Evolutionary conservation across 352 stramenopile genomes (phyloP).

Genomic region (Blastocystis sp.): DNA sequence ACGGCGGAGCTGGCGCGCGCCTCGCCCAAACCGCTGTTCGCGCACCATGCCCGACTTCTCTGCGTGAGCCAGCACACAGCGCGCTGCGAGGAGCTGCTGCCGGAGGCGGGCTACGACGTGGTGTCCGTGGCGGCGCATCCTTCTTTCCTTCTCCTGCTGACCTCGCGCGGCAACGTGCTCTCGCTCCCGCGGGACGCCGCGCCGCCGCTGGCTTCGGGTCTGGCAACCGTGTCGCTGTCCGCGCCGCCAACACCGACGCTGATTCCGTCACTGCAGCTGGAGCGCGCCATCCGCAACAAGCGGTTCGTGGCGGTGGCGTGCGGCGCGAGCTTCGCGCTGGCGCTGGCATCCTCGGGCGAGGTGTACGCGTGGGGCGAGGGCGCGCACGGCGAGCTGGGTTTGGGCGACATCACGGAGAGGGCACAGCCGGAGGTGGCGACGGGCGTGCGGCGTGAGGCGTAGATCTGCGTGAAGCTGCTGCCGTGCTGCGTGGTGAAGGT

Average conservation of each 20-base stretch:
- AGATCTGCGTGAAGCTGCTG: conserved; percentile 47
- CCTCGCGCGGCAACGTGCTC: conserved; percentile 10
- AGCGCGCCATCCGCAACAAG: conserved; percentile 9
- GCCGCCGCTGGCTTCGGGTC: not conserved
- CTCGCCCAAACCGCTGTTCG: no score
- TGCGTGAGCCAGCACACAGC: no score
- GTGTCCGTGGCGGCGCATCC: not conserved
- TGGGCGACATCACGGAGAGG: not conserved
- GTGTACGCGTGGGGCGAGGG: conserved; percentile 50
- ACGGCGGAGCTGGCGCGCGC: no score
- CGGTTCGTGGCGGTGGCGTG: not conserved
- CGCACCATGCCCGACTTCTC: no score
- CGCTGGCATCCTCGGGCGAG: conserved; percentile 23
- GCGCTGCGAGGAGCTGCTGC: not conserved
- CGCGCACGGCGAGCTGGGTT: not conserved
- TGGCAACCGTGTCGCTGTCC: not conserved
- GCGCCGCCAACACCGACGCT: not conserved
- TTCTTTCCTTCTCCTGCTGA: conserved; percentile 26
- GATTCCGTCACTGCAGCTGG: conserved; percentile 22
- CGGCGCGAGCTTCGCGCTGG: not conserved
- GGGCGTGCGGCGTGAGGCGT: not conserved
- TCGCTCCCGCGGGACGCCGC: not conserved
- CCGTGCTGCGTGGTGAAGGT: conserved; percentile 25
- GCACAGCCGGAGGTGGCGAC: not conserved
- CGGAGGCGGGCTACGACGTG: not conserved